Conservation (phyloP, 225 moss, liverwort and hornwort genomes). For the Asterella californica region DNA sequence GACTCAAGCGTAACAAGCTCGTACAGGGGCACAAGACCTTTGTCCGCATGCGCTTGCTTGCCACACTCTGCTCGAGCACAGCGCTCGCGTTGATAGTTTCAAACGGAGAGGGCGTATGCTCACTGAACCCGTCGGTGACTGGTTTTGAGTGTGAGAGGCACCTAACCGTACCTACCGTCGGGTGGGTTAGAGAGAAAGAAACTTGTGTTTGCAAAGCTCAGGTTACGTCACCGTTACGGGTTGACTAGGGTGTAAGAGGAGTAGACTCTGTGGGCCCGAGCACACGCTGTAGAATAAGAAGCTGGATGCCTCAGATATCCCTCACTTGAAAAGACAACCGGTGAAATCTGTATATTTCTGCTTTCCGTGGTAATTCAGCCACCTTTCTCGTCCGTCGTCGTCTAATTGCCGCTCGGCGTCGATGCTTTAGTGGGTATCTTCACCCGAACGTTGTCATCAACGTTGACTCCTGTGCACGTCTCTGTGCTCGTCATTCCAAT, state of each 20-base stretch:
- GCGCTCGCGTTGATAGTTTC: too few species aligned
- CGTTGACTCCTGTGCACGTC: constrained; percentile 6
- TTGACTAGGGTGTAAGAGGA: background rate
- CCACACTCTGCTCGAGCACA: background rate
- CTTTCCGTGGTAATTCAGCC: background rate
- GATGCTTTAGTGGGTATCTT: background rate
- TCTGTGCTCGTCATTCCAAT: background rate
- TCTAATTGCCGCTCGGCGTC: background rate
- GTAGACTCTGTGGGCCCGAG: background rate
- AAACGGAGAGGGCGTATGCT: background rate
- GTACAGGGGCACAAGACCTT: too few species aligned
- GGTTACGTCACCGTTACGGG: background rate
- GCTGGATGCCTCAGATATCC: constrained; percentile 3
- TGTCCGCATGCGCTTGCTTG: background rate
- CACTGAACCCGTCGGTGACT: background rate
- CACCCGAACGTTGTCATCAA: background rate
- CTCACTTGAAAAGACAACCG: background rate
- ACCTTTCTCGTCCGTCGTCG: too few species aligned
- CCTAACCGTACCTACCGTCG: background rate
- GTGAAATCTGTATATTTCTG: background rate
- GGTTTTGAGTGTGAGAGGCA: background rate
- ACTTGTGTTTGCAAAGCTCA: background rate
- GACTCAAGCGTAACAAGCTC: too few species aligned
- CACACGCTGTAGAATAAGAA: background rate
- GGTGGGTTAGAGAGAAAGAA: background rate